phyloP scores from a whole-genome alignment of 306 rosid species.

The Corylus americana region DNA sequence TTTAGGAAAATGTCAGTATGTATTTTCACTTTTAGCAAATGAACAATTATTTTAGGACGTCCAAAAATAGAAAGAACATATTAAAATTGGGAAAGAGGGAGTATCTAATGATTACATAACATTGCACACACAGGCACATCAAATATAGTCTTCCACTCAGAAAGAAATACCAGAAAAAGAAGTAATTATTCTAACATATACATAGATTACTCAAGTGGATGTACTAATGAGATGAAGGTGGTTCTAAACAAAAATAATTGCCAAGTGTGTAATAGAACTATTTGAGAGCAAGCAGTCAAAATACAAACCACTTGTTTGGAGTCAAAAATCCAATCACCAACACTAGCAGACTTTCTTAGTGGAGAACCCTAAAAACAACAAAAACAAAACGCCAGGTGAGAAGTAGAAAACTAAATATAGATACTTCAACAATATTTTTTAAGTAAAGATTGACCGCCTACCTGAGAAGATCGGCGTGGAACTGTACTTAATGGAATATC shows the following conservation, averaged over 20 bases:
- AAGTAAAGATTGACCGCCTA: conserved; percentile 39
- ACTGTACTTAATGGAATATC: conserved; percentile 93
- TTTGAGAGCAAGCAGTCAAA: conserved; percentile 16
- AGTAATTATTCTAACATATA: not conserved
- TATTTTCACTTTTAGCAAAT: not conserved
- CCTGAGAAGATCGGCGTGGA: conserved; percentile 89
- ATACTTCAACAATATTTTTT: conserved; percentile 12
- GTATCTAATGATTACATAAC: not conserved
- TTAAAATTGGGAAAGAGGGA: not conserved
- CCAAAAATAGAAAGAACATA: not conserved
- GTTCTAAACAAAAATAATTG: not conserved
- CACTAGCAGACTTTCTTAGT: conserved; percentile 91
- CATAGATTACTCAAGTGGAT: not conserved
- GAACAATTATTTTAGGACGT: not conserved
- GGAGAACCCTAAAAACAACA: conserved; percentile 68
- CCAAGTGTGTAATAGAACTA: not conserved
- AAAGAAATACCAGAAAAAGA: conserved; percentile 12
- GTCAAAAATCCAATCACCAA: conserved; percentile 92
- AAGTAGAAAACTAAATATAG: conserved; percentile 10
- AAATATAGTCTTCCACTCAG: not conserved
- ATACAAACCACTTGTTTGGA: conserved; percentile 72
- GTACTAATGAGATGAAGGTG: not conserved
- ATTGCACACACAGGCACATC: not conserved
- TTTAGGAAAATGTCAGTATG: not conserved
- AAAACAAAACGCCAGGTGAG: conserved; percentile 33